phyloP scores from a whole-genome alignment of 148 eudicot genomes.

The Amaranthus cruentus region DNA sequence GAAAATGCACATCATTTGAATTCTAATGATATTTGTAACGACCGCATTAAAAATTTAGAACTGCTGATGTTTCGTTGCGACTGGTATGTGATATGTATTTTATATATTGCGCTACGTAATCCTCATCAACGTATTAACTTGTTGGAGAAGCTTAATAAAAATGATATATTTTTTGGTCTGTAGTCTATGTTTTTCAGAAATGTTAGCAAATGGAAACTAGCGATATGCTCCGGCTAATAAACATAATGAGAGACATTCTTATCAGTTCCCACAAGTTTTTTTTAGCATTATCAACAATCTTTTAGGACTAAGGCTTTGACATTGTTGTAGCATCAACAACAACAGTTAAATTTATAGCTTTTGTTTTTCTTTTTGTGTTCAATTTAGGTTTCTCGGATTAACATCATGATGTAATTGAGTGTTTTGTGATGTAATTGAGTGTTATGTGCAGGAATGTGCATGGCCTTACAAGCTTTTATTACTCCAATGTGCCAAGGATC shows the following conservation, averaged over 20 bases:
- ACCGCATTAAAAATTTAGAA: background rate
- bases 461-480: conserved; percentile 87
- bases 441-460: conserved; percentile 66
- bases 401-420: conserved; percentile 2
- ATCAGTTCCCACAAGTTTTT: background rate
- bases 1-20: too few relatives aligned
- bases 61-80: background rate
- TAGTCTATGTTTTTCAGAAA: background rate
- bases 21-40: too few relatives aligned
- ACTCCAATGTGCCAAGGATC: conserved; percentile 63
- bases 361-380: background rate
- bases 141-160: background rate
- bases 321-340: too few relatives aligned
- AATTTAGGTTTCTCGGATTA: background rate
- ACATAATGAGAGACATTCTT: background rate
- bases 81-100: background rate
- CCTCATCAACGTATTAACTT: background rate
- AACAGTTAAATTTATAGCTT: background rate
- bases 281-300: background rate
- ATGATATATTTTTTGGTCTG: background rate
- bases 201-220: background rate
- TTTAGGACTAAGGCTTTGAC: background rate
- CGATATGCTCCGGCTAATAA: background rate
- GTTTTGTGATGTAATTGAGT: conserved; percentile 8
- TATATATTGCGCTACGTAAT: background rate